phyloP scores from a whole-genome alignment of 108 stramenopile genomes.

The Pseudonitzschia pungens region DNA sequence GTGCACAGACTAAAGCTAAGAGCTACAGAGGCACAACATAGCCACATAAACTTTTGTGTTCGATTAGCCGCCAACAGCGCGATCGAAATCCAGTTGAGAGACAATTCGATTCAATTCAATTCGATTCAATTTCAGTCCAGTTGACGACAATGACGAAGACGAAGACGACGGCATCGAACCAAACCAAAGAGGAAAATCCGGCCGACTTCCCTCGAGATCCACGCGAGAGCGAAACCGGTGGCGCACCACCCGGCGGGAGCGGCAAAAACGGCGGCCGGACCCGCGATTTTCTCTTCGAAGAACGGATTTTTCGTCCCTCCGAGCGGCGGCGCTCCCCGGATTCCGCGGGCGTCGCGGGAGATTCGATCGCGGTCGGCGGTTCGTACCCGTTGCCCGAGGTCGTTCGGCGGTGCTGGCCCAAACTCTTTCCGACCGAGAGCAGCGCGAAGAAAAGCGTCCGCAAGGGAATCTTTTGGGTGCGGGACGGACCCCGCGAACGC shows the following conservation, averaged over 20 bases:
- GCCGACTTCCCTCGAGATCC: too few species aligned
- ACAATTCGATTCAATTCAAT: neutral
- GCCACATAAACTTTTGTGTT: too few species aligned
- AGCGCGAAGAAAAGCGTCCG: conserved; percentile 5
- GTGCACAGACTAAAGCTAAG: too few species aligned
- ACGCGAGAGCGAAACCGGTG: too few species aligned
- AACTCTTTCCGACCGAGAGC: conserved; percentile 2
- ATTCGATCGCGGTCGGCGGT: neutral
- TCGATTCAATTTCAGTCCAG: neutral
- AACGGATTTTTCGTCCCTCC: neutral
- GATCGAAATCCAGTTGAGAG: neutral
- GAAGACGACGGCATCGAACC: neutral
- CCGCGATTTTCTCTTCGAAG: neutral
- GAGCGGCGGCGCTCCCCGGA: too few species aligned
- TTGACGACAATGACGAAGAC: neutral
- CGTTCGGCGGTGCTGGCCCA: conserved; percentile 5
- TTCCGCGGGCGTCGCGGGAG: too few species aligned
- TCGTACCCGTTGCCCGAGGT: neutral
- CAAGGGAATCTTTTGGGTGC: neutral
- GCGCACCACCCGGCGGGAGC: neutral
- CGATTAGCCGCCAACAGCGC: too few species aligned
- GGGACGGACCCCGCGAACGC: neutral
- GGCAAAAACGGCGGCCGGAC: neutral
- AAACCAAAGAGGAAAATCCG: neutral
- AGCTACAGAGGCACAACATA: too few species aligned